A percentile compares a stretch with the other conserved stretches of the same genome.
These are phyloP conservation scores for Trichoderma afroharzianum DNA, from an alignment of 2,329 filamentous ascomycete species.

Conservation along the genomic window DNA sequence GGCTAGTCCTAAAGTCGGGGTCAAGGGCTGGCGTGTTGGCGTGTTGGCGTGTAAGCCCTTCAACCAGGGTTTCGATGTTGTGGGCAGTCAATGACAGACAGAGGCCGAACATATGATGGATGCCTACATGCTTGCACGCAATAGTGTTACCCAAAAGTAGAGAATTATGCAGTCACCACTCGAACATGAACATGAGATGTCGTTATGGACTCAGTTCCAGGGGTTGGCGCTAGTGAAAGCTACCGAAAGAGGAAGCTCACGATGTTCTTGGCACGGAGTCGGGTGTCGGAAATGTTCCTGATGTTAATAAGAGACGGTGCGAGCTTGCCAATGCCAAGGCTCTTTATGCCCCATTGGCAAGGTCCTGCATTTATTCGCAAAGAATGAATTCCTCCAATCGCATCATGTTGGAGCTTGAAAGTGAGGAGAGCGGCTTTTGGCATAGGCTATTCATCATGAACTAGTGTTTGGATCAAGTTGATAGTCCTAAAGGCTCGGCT, in stretches of 20 bases:
- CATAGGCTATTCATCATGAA: background rate
- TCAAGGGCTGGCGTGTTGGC: background rate
- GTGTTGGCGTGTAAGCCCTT: too few species aligned
- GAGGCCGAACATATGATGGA: background rate
- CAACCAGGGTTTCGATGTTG: too few species aligned
- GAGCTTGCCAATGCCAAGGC: background rate
- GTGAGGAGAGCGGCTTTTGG: background rate
- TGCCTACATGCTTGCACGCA: background rate
- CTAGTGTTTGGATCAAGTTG: background rate
- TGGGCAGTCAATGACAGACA: background rate
- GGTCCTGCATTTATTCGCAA: background rate
- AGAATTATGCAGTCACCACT: background rate
- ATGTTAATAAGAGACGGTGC: background rate
- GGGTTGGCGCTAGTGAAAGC: background rate
- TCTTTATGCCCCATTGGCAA: background rate
- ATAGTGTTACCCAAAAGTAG: background rate
- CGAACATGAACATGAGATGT: background rate
- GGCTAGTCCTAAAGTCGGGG: background rate
- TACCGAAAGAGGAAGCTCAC: conserved; percentile 5
- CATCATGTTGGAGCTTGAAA: background rate
- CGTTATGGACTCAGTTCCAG: background rate
- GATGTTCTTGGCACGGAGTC: conserved; percentile 5
- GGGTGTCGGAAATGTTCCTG: background rate
- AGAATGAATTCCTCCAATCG: conserved; percentile 13
- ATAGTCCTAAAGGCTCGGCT: background rate